Percentiles rank a stretch among this genome's conserved stretches.
Conservation (phyloP, 257 asterid genomes). For the Petunia axillaris region DNA sequence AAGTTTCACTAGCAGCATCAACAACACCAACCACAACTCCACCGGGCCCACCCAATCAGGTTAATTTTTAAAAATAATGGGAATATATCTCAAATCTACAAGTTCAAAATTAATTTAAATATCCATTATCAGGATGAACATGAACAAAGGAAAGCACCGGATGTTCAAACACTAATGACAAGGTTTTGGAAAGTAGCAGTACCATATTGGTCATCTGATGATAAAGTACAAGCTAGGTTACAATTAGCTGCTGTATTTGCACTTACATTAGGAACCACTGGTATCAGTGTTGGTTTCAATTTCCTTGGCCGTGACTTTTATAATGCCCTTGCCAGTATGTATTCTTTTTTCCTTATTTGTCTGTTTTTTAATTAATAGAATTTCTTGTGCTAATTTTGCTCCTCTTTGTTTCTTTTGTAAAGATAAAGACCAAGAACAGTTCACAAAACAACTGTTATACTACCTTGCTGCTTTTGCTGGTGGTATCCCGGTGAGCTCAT, state of each 20-base stretch:
- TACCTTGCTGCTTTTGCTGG: conserved; percentile 78
- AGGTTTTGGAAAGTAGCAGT: conserved; percentile 92
- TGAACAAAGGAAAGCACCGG: conserved; percentile 46
- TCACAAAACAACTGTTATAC: conserved; percentile 72
- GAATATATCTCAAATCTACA: neutral
- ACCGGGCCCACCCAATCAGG: neutral
- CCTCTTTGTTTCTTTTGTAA: conserved; percentile 31
- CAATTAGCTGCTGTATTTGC: conserved; percentile 84
- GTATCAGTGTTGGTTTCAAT: conserved; percentile 87
- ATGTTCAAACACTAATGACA: conserved; percentile 52
- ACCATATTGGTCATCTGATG: conserved; percentile 90
- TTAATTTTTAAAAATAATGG: neutral
- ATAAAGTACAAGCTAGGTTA: conserved; percentile 67
- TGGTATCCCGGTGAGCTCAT: conserved; percentile 97
- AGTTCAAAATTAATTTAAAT: neutral
- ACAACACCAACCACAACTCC: neutral
- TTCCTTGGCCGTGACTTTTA: conserved; percentile 93
- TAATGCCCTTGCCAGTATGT: conserved; percentile 90
- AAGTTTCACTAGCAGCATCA: neutral
- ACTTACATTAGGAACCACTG: conserved; percentile 90
- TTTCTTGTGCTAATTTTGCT: conserved; percentile 18
- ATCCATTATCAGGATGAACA: conserved; percentile 38
- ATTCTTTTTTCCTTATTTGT: conserved; percentile 1
- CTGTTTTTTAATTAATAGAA: neutral
- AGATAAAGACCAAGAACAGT: conserved; percentile 91